Evolutionary conservation across 805 yeast species (phyloP).

Genomic region (Starmerella vaccinii): DNA sequence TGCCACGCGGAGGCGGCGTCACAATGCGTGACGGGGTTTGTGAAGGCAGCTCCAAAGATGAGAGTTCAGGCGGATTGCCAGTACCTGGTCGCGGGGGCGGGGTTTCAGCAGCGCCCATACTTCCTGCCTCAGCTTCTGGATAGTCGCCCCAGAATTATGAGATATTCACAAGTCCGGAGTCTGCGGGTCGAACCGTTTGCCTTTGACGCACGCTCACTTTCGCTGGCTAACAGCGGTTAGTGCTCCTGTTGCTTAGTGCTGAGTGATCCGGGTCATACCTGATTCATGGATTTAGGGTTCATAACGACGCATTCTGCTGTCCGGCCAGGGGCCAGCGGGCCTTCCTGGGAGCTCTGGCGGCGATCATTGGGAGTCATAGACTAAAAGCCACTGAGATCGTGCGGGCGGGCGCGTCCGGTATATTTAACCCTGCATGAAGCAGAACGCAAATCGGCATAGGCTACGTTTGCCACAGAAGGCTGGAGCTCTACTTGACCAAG

Average conservation of each 20-base stretch:
- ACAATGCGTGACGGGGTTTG: background rate
- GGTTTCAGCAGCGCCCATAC: background rate
- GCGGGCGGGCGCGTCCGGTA: background rate
- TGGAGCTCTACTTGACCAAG: too few species aligned
- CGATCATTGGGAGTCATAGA: background rate
- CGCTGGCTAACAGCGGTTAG: background rate
- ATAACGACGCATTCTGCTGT: background rate
- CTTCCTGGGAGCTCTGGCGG: background rate
- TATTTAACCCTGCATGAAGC: too few species aligned
- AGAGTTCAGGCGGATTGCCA: background rate
- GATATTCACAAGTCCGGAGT: background rate
- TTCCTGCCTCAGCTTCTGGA: background rate
- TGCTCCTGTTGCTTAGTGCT: constrained; percentile 2
- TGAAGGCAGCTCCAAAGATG: background rate
- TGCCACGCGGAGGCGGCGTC: background rate
- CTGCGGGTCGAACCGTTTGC: background rate
- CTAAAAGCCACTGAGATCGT: background rate
- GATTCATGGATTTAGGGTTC: background rate
- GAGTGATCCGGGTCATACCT: constrained; percentile 1
- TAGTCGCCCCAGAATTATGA: background rate
- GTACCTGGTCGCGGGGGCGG: background rate
- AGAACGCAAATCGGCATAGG: too few species aligned
- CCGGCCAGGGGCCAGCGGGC: background rate
- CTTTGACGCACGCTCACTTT: background rate
- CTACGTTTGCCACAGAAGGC: too few species aligned